Percentiles rank a stretch among this genome's conserved stretches.
Evolutionary conservation across 768 basidiomycete species (phyloP).

Genomic region (Lactarius trivialis): DNA sequence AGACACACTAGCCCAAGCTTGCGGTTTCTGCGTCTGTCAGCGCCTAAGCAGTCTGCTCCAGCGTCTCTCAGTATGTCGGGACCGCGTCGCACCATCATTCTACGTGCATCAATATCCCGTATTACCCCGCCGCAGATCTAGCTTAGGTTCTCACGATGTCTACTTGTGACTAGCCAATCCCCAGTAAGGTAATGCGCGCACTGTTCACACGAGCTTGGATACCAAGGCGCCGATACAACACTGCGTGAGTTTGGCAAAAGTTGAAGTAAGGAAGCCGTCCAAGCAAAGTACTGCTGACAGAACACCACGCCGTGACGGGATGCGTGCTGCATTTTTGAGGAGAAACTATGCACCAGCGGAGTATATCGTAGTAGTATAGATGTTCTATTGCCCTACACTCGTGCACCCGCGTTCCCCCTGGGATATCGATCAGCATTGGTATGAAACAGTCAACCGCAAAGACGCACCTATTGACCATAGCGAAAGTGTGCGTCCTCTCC

Average conservation of each 20-base stretch:
- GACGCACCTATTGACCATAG: slow-evolving; percentile 72
- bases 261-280: not conserved
- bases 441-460: not conserved
- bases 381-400: not conserved
- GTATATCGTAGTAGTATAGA: not conserved
- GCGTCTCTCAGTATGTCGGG: not conserved
- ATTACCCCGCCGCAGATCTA: not conserved
- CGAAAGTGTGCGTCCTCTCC: slow-evolving; percentile 54
- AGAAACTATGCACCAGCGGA: not conserved
- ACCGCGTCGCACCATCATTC: not conserved
- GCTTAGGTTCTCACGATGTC: not conserved
- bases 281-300: not conserved
- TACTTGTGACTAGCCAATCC: not conserved
- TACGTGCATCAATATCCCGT: not conserved
- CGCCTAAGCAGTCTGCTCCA: not conserved
- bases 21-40: not conserved
- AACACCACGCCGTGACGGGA: too few relatives aligned
- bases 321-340: not conserved
- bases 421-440: too few relatives aligned
- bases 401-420: slow-evolving; percentile 20
- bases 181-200: not conserved
- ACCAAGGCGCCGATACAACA: not conserved
- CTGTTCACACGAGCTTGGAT: not conserved
- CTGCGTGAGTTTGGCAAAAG: not conserved
- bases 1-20: not conserved